These are phyloP conservation scores for Cryptosporidium meleagridis DNA, from an alignment of 169 alveolate genomes.

Conservation along the genomic window DNA sequence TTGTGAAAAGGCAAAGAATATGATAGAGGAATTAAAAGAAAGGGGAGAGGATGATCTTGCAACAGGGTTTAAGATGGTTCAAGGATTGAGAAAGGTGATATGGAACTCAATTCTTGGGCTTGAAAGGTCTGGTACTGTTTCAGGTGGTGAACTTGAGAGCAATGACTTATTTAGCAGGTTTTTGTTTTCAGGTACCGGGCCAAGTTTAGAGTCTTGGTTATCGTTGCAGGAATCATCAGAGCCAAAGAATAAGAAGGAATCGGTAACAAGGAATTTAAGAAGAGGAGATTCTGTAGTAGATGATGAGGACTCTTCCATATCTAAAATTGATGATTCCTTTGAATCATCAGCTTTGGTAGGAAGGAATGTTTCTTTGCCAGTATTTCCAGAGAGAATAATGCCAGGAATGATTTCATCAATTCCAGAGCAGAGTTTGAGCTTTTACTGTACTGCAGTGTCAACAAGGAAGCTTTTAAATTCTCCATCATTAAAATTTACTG, in stretches of 20 bases:
- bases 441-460: conserved; percentile 20
- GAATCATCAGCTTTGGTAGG: background rate
- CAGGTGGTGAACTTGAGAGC: background rate
- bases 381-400: background rate
- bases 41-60: background rate
- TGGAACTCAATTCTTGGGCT: conserved; percentile 36
- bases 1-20: background rate
- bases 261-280: background rate
- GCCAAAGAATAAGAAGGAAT: background rate
- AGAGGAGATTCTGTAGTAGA: background rate
- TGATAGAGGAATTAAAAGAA: background rate
- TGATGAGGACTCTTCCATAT: too few relatives aligned
- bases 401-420: conserved; percentile 10
- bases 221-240: background rate
- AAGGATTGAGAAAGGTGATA: background rate
- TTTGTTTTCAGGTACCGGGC: background rate
- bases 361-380: background rate
- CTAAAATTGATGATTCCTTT: background rate
- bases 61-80: background rate
- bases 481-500: background rate
- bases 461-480: background rate
- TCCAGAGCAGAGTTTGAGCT: background rate
- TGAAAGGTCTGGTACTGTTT: background rate
- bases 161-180: background rate
- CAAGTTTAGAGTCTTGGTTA: background rate